phyloP scores from a whole-genome alignment of 2,329 filamentous ascomycete species.

The Trichoderma sp. region DNA sequence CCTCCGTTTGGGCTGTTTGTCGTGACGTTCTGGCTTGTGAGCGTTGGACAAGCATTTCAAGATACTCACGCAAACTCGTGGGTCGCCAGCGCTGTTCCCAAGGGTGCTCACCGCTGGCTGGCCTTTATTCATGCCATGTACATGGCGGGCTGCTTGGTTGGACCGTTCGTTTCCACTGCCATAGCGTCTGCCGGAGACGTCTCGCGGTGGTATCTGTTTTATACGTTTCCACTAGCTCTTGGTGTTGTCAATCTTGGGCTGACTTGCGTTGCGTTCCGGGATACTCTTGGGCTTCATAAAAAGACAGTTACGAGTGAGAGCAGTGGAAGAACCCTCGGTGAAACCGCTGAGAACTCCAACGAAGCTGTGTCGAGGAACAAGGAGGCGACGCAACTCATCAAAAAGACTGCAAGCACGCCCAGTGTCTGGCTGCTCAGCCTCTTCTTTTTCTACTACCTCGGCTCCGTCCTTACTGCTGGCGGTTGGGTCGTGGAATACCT shows the following conservation, averaged over 20 bases:
- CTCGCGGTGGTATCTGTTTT: constrained; percentile 54
- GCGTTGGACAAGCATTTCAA: constrained; percentile 60
- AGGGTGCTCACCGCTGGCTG: constrained; percentile 55
- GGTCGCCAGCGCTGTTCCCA: constrained; percentile 43
- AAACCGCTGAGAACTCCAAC: neutral
- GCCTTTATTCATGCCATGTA: constrained; percentile 65
- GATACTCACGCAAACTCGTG: constrained; percentile 64
- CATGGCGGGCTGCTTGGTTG: constrained; percentile 53
- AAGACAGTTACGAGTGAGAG: constrained; percentile 17
- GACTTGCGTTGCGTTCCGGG: constrained; percentile 49
- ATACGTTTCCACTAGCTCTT: constrained; percentile 52
- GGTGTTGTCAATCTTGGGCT: constrained; percentile 49
- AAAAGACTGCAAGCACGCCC: constrained; percentile 41
- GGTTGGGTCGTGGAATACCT: constrained; percentile 67
- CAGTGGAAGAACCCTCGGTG: constrained; percentile 5
- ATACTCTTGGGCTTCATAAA: constrained; percentile 38
- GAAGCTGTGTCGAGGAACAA: constrained; percentile 23
- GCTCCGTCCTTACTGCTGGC: constrained; percentile 51
- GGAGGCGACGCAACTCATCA: constrained; percentile 43
- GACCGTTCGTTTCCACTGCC: constrained; percentile 52
- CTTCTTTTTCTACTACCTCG: constrained; percentile 64
- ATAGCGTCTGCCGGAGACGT: constrained; percentile 41
- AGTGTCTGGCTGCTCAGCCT: constrained; percentile 57
- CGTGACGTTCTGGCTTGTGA: constrained; percentile 56
- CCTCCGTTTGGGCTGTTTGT: constrained; percentile 57